Percentiles rank a stretch among this genome's conserved stretches.
Conservation (phyloP, 2,329 filamentous ascomycete genomes). For the Sporothrix brasiliensis region DNA sequence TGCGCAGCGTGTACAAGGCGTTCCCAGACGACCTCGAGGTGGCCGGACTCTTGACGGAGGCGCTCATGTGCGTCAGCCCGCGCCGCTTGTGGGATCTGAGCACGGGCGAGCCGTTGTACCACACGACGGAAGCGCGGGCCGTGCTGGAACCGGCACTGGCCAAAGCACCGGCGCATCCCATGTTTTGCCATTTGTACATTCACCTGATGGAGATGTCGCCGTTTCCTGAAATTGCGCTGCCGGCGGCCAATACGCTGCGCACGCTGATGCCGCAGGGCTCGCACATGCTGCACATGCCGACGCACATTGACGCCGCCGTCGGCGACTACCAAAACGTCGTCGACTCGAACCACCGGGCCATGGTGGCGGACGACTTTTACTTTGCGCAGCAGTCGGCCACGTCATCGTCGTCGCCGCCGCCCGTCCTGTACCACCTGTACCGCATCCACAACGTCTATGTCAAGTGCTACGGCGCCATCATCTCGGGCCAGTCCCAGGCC, state of each 20-base stretch:
- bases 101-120: slow-evolving; percentile 50
- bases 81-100: slow-evolving; percentile 52
- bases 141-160: slow-evolving; percentile 62
- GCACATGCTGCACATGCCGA: slow-evolving; percentile 28
- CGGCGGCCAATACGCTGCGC: slow-evolving; percentile 19
- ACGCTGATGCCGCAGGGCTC: slow-evolving; percentile 11
- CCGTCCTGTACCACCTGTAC: slow-evolving; percentile 61
- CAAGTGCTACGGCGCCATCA: slow-evolving; percentile 61
- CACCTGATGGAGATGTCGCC: slow-evolving; percentile 35
- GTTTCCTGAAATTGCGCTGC: slow-evolving; percentile 20
- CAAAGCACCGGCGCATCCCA: slow-evolving; percentile 60
- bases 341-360: slow-evolving; percentile 29
- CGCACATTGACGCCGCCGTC: slow-evolving; percentile 27
- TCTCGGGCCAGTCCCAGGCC: slow-evolving; percentile 54
- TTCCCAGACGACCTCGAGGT: slow-evolving; percentile 59
- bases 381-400: slow-evolving; percentile 46
- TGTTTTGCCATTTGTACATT: slow-evolving; percentile 64
- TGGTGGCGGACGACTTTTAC: slow-evolving; percentile 45
- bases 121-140: slow-evolving; percentile 58
- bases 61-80: slow-evolving; percentile 53
- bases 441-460: slow-evolving; percentile 60
- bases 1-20: slow-evolving; percentile 45
- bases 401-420: neutral
- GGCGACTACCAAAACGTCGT: slow-evolving; percentile 30
- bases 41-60: slow-evolving; percentile 63